phyloP scores from a whole-genome alignment of 805 yeast genomes.

The Candida ortonii region DNA sequence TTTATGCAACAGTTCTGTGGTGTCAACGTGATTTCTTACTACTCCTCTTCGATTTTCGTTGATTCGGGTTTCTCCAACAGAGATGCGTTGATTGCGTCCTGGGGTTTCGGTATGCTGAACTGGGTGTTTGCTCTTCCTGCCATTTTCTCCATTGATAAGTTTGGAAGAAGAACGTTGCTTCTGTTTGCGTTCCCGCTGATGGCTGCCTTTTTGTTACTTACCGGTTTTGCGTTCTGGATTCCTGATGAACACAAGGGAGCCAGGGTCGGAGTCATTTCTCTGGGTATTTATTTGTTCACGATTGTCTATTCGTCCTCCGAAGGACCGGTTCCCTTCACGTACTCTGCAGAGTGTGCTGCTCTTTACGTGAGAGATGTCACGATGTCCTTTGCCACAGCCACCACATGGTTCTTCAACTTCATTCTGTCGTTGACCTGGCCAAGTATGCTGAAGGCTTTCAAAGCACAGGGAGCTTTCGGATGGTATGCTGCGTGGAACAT shows the following conservation, averaged over 20 bases:
- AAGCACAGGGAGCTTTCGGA: conserved; percentile 83
- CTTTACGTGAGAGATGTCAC: conserved; percentile 76
- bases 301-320: conserved; percentile 79
- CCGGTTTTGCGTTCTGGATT: conserved; percentile 75
- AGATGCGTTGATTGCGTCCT: conserved; percentile 70
- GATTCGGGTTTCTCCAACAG: conserved; percentile 62
- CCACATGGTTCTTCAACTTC: conserved; percentile 73
- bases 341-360: conserved; percentile 83
- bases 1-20: conserved; percentile 93
- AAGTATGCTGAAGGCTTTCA: conserved; percentile 59
- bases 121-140: conserved; percentile 83
- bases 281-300: conserved; percentile 72
- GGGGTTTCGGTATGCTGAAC: conserved; percentile 84
- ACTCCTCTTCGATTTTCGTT: conserved; percentile 72
- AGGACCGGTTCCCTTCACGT: conserved; percentile 89
- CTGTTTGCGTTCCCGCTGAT: conserved; percentile 61
- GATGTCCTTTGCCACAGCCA: conserved; percentile 75
- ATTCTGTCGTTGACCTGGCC: conserved; percentile 79
- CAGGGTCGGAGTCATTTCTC: conserved; percentile 62
- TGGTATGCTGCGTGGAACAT: conserved; percentile 86
- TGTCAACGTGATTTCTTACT: conserved; percentile 82
- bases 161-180: conserved; percentile 66
- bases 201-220: conserved; percentile 55
- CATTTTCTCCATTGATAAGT: conserved; percentile 70
- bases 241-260: conserved; percentile 42